Percentiles rank a stretch among this genome's conserved stretches.
These are phyloP conservation scores for Phytophthora citricola DNA, from an alignment of 352 stramenopile genomes.

Conservation along the genomic window DNA sequence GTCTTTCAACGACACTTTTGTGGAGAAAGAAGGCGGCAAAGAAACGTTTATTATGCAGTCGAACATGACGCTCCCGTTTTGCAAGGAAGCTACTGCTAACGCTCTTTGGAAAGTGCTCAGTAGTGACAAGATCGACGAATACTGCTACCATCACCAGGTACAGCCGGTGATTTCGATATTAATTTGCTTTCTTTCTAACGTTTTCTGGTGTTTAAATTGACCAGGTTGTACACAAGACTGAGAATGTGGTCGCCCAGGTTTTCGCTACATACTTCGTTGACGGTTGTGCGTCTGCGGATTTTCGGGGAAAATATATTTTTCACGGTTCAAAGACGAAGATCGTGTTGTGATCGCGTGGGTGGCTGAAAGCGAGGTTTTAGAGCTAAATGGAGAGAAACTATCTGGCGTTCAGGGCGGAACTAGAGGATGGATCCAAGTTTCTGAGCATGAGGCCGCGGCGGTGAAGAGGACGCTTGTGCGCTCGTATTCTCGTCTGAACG, in stretches of 20 bases:
- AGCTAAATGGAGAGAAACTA: constrained; percentile 33
- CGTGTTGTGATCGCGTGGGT: constrained; percentile 49
- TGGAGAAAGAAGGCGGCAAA: neutral
- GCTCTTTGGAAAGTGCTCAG: constrained; percentile 25
- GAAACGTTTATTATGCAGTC: constrained; percentile 20
- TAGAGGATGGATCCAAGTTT: constrained; percentile 30
- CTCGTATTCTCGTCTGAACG: constrained; percentile 46
- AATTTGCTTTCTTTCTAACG: too few species aligned
- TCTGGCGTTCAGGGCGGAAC: constrained; percentile 29
- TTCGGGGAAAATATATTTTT: constrained; percentile 20
- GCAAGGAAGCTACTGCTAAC: constrained; percentile 4
- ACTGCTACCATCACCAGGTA: constrained; percentile 38
- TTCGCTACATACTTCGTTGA: constrained; percentile 9
- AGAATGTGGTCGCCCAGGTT: constrained; percentile 18
- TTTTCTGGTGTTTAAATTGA: neutral
- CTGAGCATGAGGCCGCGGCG: neutral
- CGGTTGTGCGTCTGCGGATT: constrained; percentile 6
- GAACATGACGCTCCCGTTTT: constrained; percentile 20
- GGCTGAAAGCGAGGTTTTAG: constrained; percentile 35
- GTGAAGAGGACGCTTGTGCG: constrained; percentile 39
- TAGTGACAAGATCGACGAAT: constrained; percentile 23
- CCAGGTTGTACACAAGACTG: constrained; percentile 4
- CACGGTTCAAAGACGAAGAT: constrained; percentile 38
- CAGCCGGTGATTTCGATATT: neutral
- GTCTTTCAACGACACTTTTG: constrained; percentile 12